Evolutionary conservation across 768 basidiomycete species (phyloP).

Genomic region (Lactarius indigo): DNA sequence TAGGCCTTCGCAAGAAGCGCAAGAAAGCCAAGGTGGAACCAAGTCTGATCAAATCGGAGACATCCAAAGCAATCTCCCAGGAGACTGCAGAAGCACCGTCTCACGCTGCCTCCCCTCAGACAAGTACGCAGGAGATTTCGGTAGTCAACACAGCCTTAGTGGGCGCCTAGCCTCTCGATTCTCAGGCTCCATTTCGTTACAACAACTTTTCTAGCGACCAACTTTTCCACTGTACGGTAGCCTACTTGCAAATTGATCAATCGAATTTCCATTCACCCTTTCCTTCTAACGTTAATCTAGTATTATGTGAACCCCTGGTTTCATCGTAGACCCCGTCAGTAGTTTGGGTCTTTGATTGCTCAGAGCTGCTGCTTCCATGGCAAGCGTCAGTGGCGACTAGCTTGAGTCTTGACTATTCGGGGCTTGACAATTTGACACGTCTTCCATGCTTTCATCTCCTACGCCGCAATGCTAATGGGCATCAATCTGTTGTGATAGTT

Average conservation of each 20-base stretch:
- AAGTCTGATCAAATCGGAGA: background rate
- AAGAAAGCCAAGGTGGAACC: conserved; percentile 56
- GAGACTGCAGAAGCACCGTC: background rate
- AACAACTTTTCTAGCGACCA: background rate
- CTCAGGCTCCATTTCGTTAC: no score
- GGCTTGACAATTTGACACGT: background rate
- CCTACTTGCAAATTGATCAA: background rate
- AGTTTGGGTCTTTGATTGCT: background rate
- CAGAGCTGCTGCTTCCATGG: background rate
- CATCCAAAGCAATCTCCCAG: background rate
- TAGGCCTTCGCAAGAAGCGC: conserved; percentile 70
- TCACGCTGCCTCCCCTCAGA: background rate
- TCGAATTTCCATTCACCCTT: background rate
- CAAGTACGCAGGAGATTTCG: background rate
- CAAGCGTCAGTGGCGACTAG: background rate
- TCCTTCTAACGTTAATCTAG: background rate
- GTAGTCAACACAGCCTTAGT: background rate
- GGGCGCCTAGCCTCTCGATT: conserved; percentile 3
- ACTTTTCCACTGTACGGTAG: background rate
- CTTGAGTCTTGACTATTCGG: background rate
- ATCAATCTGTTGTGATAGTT: background rate
- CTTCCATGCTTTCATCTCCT: background rate
- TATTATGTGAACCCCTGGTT: background rate
- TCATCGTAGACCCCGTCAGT: background rate
- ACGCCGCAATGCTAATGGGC: background rate